Evolutionary conservation across 148 eudicot genomes (phyloP), one percentile per base, ranked within the genome.

Genomic region (Selenicereus undatus): DNA sequence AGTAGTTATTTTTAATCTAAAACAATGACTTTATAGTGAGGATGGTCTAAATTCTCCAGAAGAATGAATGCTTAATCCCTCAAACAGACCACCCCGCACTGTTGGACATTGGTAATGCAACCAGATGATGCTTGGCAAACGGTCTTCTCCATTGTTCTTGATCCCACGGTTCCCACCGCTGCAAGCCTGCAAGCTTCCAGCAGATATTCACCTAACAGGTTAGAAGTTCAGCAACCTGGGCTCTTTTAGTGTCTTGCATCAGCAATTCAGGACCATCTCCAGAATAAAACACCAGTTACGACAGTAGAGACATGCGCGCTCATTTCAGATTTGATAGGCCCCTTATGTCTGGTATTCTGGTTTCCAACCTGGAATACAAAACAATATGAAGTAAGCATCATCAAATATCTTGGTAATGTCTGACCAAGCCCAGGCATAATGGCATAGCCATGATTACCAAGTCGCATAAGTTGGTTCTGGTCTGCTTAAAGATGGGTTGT

Each of bases 341-440:
- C 62, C 22, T 18, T 74, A 26, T 64, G 5, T 76, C 69, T 8
- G 62, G 36, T 77, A 26, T 26, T 77, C 73, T 45, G 56, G 30
- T 6, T 14, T n/a, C 18, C 16, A 52, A 62, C 13, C 80, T 42
- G 36, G 35, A 26, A 77, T 64, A 77, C 21, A n/a, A 22, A n/a
- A 77, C 36, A 26, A 70, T 30, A 8, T 22, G 54, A 42, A 69
- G 22, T 11, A 24, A 24, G 3, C 9, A 42, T n/a, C 8, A 27
- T 27, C 20, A 30, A 75, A 77, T 56, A 77, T 77, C 52, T 76
- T 76, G 70, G 3, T 60, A 11, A 35, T 54, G 71, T 66, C 14
- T 27, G 27, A 24, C 27, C 32, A 29, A 27, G 20, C 62, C 22
- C 20, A 5, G 62, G 17, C n/a, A 56, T 56, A 56, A 56, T 17